phyloP scores from a whole-genome alignment of 768 basidiomycete genomes.

The Podaxis sp. region DNA sequence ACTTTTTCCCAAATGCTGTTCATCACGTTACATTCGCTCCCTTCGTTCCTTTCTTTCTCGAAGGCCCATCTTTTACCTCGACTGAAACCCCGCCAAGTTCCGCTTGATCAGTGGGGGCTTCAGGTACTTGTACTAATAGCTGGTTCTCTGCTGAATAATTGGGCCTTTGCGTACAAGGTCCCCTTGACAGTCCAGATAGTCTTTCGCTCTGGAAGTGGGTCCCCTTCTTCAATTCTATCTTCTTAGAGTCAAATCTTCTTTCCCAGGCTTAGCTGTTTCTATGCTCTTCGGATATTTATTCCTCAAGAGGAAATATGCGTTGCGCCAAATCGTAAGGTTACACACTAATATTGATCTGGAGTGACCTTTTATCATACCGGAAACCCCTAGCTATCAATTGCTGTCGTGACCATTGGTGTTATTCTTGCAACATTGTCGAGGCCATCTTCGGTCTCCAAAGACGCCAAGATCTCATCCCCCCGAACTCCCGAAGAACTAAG shows the following conservation, averaged over 20 bases:
- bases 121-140: slow-evolving; percentile 70
- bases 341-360: neutral
- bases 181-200: slow-evolving; percentile 81
- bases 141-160: slow-evolving; percentile 76
- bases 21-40: slow-evolving; percentile 65
- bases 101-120: slow-evolving; percentile 61
- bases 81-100: slow-evolving; percentile 67
- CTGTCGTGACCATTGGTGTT: slow-evolving; percentile 68
- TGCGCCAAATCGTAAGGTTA: slow-evolving; percentile 55
- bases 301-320: slow-evolving; percentile 56
- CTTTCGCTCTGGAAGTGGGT: slow-evolving; percentile 76
- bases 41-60: slow-evolving; percentile 53
- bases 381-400: slow-evolving; percentile 52
- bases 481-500: slow-evolving; percentile 31
- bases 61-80: slow-evolving; percentile 37
- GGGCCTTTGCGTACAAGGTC: slow-evolving; percentile 74
- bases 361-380: neutral
- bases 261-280: slow-evolving; percentile 67
- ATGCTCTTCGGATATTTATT: slow-evolving; percentile 71
- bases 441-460: slow-evolving; percentile 30
- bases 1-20: slow-evolving; percentile 86
- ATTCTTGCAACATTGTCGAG: slow-evolving; percentile 70
- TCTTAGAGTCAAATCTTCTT: neutral
- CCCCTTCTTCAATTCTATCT: neutral
- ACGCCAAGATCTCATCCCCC: slow-evolving; percentile 17